Percentiles rank a stretch among this genome's conserved stretches.
Conservation (phyloP, 345 rosid species). For the Orychophragmus violaceus region DNA sequence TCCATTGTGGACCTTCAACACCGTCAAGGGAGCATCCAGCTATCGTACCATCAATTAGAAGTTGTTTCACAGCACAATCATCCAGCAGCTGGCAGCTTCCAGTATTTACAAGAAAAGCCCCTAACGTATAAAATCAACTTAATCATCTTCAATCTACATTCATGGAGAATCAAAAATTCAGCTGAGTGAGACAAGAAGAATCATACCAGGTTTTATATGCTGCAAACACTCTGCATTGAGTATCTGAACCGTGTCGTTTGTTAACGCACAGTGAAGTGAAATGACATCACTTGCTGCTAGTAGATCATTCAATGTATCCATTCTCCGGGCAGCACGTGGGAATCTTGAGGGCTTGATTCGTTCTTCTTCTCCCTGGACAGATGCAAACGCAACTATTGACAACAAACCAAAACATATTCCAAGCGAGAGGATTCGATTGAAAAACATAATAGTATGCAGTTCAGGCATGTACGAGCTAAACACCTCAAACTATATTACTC, state of each 20-base stretch:
- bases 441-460: too few species aligned
- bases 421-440: not conserved
- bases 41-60: constrained; percentile 85
- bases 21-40: constrained; percentile 99
- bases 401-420: not conserved
- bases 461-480: not conserved
- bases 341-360: constrained; percentile 51
- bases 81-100: constrained; percentile 95
- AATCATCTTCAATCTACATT: not conserved
- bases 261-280: constrained; percentile 85
- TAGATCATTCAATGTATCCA: constrained; percentile 96
- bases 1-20: constrained; percentile 99
- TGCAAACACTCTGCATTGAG: constrained; percentile 92
- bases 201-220: constrained; percentile 88
- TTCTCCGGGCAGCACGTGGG: constrained; percentile 91
- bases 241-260: constrained; percentile 89
- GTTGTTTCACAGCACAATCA: constrained; percentile 90
- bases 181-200: not conserved
- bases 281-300: constrained; percentile 93
- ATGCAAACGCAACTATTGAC: constrained; percentile 7
- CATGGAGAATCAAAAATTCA: not conserved
- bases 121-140: constrained; percentile 28
- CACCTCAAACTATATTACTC: not conserved
- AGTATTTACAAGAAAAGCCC: constrained; percentile 95
- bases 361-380: constrained; percentile 59